A percentile compares a stretch with the other conserved stretches of the same genome.
phyloP scores from a whole-genome alignment of 2,329 filamentous ascomycete species.

The Alternaria angustiovoidea region DNA sequence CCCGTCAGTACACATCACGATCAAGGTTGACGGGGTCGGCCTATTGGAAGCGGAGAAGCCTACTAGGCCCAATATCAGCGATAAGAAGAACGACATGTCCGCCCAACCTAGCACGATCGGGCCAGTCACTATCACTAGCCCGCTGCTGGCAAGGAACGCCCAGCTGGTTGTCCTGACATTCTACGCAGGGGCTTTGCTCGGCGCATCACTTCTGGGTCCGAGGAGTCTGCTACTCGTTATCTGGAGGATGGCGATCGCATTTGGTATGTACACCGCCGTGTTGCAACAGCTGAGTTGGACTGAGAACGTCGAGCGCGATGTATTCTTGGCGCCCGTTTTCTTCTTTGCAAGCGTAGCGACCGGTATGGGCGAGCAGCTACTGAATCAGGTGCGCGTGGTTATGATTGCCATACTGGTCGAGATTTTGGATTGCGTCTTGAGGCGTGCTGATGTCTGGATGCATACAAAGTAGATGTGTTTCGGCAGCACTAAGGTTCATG shows the following conservation, averaged over 20 bases:
- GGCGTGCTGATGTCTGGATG: background rate
- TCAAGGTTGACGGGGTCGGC: background rate
- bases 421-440: background rate
- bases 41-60: background rate
- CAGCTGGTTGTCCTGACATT: background rate
- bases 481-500: background rate
- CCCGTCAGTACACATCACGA: background rate
- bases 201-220: slow-evolving; percentile 1
- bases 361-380: slow-evolving; percentile 50
- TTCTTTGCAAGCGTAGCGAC: background rate
- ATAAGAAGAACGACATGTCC: background rate
- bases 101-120: background rate
- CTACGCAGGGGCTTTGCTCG: background rate
- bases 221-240: background rate
- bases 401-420: background rate
- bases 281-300: background rate
- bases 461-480: background rate
- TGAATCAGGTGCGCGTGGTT: background rate
- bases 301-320: background rate
- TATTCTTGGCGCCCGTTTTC: slow-evolving; percentile 6
- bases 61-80: background rate
- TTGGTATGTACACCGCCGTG: background rate
- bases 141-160: background rate
- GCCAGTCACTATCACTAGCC: background rate
- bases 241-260: slow-evolving; percentile 4